Percentiles rank a stretch among this genome's conserved stretches.
These are phyloP conservation scores for Zymoseptoria brevis DNA, from an alignment of 2,329 filamentous ascomycete genomes.

Conservation along the genomic window DNA sequence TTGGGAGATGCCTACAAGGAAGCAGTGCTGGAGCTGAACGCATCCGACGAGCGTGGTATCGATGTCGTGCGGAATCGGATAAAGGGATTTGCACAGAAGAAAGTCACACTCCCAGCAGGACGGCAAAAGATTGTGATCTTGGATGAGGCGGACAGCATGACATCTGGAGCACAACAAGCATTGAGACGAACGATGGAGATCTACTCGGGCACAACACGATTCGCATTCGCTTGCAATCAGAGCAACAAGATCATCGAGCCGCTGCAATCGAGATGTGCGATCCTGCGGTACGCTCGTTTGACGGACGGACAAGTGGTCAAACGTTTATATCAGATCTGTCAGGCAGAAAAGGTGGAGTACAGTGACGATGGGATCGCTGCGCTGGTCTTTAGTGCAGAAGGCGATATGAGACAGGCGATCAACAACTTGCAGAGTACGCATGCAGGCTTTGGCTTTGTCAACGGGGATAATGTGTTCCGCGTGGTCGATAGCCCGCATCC, in stretches of 20 bases:
- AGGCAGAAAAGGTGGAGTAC: constrained; percentile 82
- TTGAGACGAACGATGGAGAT: constrained; percentile 97
- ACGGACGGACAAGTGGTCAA: constrained; percentile 91
- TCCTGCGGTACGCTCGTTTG: constrained; percentile 84
- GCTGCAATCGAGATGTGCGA: constrained; percentile 93
- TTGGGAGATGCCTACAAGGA: constrained; percentile 85
- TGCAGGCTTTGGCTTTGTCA: constrained; percentile 95
- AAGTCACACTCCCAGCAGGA: constrained; percentile 84
- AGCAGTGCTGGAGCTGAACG: constrained; percentile 91
- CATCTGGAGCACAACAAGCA: constrained; percentile 89
- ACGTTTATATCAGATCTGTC: constrained; percentile 82
- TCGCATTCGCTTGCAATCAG: constrained; percentile 97
- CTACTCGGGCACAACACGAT: constrained; percentile 90
- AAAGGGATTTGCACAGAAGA: constrained; percentile 98
- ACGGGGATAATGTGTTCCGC: constrained; percentile 93
- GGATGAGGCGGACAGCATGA: constrained; percentile 97
- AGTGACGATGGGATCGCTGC: constrained; percentile 91
- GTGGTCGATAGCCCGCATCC: constrained; percentile 96
- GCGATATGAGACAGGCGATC: constrained; percentile 97
- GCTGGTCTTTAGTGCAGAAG: constrained; percentile 94
- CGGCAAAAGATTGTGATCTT: constrained; percentile 95
- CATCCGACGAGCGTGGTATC: constrained; percentile 91
- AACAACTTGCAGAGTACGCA: constrained; percentile 93
- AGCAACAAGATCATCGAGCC: constrained; percentile 99
- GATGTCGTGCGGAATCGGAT: constrained; percentile 96